Conservation (phyloP, 257 asterid species). For the Capsicum pubescens region DNA sequence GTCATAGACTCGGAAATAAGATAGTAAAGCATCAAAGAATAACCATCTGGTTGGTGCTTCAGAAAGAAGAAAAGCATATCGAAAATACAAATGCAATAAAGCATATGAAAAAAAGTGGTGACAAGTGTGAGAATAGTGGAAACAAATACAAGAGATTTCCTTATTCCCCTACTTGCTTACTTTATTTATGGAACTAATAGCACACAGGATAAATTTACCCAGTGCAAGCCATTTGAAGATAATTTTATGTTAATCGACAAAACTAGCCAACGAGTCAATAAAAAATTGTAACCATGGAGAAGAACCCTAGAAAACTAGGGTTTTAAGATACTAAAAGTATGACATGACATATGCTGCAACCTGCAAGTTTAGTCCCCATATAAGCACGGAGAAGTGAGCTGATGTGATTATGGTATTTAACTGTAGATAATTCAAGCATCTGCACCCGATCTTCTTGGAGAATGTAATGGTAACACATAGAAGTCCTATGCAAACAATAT, state of each 20-base stretch:
- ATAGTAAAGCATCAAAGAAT: neutral
- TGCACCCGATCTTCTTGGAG: neutral
- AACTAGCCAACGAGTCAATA: neutral
- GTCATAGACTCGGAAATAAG: neutral
- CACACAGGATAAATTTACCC: neutral
- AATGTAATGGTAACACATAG: neutral
- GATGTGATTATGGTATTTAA: neutral
- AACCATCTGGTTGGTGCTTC: neutral
- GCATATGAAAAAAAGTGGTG: neutral
- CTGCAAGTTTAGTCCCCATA: neutral
- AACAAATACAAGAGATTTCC: conserved; percentile 8
- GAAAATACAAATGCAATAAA: neutral
- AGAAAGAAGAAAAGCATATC: neutral
- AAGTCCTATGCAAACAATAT: neutral
- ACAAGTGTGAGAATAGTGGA: neutral
- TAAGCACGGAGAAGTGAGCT: neutral
- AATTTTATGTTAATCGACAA: neutral
- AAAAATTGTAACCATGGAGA: neutral
- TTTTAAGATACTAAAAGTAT: neutral
- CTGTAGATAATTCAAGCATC: neutral
- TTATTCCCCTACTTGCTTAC: neutral
- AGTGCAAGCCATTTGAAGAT: neutral
- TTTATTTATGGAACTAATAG: conserved; percentile 19
- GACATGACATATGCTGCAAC: neutral
- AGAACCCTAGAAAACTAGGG: neutral